Evolutionary conservation across 768 basidiomycete genomes (phyloP).

Genomic region (Tephrocybe sp.): DNA sequence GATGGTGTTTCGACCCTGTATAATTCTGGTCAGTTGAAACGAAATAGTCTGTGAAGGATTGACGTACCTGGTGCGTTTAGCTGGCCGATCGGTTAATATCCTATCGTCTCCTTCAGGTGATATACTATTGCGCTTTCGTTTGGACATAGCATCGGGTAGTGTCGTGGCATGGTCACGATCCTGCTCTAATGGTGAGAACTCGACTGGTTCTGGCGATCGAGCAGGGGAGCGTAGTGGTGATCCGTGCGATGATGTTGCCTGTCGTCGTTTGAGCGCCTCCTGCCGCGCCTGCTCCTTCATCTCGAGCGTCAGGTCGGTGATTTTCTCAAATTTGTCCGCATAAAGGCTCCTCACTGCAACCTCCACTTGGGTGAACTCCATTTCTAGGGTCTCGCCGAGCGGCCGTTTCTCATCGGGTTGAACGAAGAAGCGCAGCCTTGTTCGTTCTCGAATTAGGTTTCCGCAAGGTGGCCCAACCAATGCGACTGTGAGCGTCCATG

Average conservation of each 20-base stretch:
- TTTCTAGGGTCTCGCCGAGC: slow-evolving; percentile 17
- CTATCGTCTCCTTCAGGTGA: slow-evolving; percentile 2
- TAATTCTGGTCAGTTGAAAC: neutral
- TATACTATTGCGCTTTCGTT: slow-evolving; percentile 14
- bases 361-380: slow-evolving; percentile 23
- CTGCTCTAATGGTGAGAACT: slow-evolving; percentile 1
- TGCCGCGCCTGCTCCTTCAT: slow-evolving; percentile 15
- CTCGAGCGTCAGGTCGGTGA: slow-evolving; percentile 20
- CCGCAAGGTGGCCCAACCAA: slow-evolving; percentile 52
- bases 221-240: slow-evolving; percentile 19
- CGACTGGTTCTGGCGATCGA: slow-evolving; percentile 11
- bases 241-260: slow-evolving; percentile 13
- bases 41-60: neutral
- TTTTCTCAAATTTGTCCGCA: slow-evolving; percentile 17
- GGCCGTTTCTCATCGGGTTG: slow-evolving; percentile 17
- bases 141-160: neutral
- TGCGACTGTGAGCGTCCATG: slow-evolving; percentile 47
- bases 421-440: slow-evolving; percentile 29
- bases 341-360: slow-evolving; percentile 14
- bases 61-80: slow-evolving; percentile 18
- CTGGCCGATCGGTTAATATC: neutral
- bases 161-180: slow-evolving; percentile 3
- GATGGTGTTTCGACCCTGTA: slow-evolving; percentile 1
- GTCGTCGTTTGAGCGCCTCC: slow-evolving; percentile 2
- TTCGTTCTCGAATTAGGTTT: slow-evolving; percentile 29